Percentiles rank a stretch among this genome's conserved stretches.
phyloP scores from a whole-genome alignment of 495 filamentous ascomycete species.

The Chaetomium tenue region DNA sequence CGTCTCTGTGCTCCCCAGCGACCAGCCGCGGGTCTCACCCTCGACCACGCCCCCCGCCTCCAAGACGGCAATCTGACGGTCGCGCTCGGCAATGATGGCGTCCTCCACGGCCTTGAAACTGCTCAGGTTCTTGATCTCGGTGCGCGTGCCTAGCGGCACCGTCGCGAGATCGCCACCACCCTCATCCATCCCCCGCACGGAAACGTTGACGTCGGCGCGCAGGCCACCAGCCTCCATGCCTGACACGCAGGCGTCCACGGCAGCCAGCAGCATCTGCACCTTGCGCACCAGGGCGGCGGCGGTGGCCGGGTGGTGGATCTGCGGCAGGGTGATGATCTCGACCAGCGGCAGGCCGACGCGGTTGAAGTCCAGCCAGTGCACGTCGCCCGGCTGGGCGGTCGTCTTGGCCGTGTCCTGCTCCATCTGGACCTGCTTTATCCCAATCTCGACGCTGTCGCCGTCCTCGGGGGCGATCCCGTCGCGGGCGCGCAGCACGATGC shows the following conservation, averaged over 20 bases:
- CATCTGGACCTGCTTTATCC: conserved; percentile 90
- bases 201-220: conserved; percentile 94
- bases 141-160: conserved; percentile 71
- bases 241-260: conserved; percentile 75
- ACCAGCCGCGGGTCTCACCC: conserved; percentile 94
- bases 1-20: conserved; percentile 71
- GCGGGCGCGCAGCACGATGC: conserved; percentile 63
- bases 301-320: conserved; percentile 78
- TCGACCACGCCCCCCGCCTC: conserved; percentile 73
- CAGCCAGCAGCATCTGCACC: conserved; percentile 76
- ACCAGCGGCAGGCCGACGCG: conserved; percentile 86
- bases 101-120: conserved; percentile 94
- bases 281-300: conserved; percentile 86
- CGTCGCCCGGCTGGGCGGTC: conserved; percentile 66
- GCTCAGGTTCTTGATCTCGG: conserved; percentile 96
- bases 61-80: conserved; percentile 78
- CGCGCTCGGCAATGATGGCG: conserved; percentile 84
- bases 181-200: conserved; percentile 56
- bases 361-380: conserved; percentile 90
- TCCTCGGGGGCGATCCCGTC: conserved; percentile 77
- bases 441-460: conserved; percentile 63
- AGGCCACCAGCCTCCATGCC: conserved; percentile 94
- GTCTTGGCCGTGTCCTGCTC: conserved; percentile 99
- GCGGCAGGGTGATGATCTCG: conserved; percentile 89
- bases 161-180: conserved; percentile 4